These are phyloP conservation scores for Saxispiralis lemnorum DNA, from an alignment of 495 filamentous ascomycete species.

Conservation along the genomic window DNA sequence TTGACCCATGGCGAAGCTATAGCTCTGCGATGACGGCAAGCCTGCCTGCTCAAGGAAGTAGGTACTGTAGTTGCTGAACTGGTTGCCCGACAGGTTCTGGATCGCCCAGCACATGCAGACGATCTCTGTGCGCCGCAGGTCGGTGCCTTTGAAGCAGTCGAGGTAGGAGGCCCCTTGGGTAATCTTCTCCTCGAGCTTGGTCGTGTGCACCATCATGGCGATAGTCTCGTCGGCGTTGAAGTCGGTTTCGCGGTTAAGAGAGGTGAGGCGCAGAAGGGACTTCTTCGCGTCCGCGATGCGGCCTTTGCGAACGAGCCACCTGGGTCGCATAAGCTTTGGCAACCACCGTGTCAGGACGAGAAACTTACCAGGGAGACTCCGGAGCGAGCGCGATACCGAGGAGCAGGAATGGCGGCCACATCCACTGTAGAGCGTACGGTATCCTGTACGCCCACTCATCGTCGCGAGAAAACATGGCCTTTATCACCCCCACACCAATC, in stretches of 20 bases:
- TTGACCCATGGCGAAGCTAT: constrained; percentile 24
- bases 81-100: constrained; percentile 62
- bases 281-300: constrained; percentile 22
- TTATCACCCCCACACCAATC: constrained; percentile 13
- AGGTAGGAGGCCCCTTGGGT: constrained; percentile 20
- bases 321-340: background rate
- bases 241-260: constrained; percentile 18
- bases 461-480: constrained; percentile 2
- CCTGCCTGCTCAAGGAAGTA: constrained; percentile 66
- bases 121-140: constrained; percentile 25
- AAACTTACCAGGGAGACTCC: constrained; percentile 17
- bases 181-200: constrained; percentile 23
- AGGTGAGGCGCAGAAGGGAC: constrained; percentile 21
- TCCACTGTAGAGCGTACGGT: constrained; percentile 27
- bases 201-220: constrained; percentile 26
- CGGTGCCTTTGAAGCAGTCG: constrained; percentile 25
- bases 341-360: background rate
- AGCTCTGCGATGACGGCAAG: constrained; percentile 15
- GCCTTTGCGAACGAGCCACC: constrained; percentile 26
- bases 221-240: constrained; percentile 26
- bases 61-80: constrained; percentile 65
- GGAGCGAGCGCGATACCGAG: constrained; percentile 24
- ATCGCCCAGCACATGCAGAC: constrained; percentile 50
- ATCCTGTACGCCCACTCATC: constrained; percentile 26
- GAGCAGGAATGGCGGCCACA: constrained; percentile 26